These are phyloP conservation scores for Ceratocystis papillata DNA, from an alignment of 2,329 filamentous ascomycete species.

Conservation along the genomic window DNA sequence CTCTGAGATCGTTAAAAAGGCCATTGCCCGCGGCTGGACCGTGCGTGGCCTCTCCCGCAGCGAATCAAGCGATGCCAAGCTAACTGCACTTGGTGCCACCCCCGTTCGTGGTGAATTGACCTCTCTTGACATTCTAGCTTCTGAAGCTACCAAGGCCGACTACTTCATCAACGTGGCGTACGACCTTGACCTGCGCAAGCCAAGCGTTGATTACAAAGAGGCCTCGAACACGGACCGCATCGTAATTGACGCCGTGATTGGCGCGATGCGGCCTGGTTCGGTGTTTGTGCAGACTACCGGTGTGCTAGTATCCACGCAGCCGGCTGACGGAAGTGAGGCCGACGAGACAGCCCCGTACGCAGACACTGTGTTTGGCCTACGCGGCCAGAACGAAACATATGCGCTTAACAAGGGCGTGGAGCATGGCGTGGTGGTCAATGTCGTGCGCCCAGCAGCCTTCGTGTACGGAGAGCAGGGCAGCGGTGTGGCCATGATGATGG, in stretches of 20 bases:
- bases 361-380: constrained; percentile 27
- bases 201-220: constrained; percentile 29
- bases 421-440: constrained; percentile 31
- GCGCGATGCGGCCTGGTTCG: constrained; percentile 30
- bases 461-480: constrained; percentile 37
- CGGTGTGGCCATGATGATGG: constrained; percentile 32
- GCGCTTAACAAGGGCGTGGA: constrained; percentile 28
- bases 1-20: constrained; percentile 31
- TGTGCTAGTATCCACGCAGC: constrained; percentile 27
- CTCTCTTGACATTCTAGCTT: constrained; percentile 32
- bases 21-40: constrained; percentile 33
- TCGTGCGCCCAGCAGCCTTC: constrained; percentile 35
- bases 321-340: constrained; percentile 30
- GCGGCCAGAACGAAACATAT: constrained; percentile 30
- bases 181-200: constrained; percentile 29
- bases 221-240: constrained; percentile 30
- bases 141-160: constrained; percentile 34
- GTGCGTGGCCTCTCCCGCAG: constrained; percentile 36
- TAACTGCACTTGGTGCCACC: constrained; percentile 33
- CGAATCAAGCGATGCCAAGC: constrained; percentile 31
- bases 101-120: constrained; percentile 35
- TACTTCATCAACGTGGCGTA: constrained; percentile 37
- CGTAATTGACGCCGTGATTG: constrained; percentile 33
- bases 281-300: constrained; percentile 34
- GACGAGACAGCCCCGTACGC: constrained; percentile 26